Conservation (phyloP, 352 stramenopile species). For the Globisporangium uncinulatum region DNA sequence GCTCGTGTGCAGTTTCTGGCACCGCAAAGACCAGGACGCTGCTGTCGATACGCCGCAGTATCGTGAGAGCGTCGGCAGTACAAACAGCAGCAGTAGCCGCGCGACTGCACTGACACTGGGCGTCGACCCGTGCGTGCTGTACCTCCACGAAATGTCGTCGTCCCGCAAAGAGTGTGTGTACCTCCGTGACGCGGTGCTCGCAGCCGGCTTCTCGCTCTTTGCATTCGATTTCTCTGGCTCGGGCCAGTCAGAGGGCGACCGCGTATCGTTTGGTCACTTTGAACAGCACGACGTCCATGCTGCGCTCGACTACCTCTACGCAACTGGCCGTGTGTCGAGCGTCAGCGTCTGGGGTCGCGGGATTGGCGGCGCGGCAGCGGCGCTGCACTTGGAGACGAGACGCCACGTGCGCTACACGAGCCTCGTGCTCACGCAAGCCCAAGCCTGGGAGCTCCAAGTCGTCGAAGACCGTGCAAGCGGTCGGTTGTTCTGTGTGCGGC, state of each 20-base stretch:
- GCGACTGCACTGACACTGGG: too few relatives aligned
- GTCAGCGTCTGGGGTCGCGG: constrained; percentile 66
- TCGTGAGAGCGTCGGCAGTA: constrained; percentile 18
- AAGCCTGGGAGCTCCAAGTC: constrained; percentile 36
- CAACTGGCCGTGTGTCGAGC: constrained; percentile 38
- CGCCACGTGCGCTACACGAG: constrained; percentile 42
- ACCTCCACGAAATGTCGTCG: constrained; percentile 75
- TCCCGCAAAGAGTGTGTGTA: constrained; percentile 76
- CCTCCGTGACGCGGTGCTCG: constrained; percentile 42
- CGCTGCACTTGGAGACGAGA: constrained; percentile 43
- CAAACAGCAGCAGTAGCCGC: constrained; percentile 13
- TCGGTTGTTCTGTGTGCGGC: constrained; percentile 44
- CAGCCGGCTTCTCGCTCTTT: constrained; percentile 62
- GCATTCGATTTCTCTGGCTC: constrained; percentile 69
- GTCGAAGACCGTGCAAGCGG: constrained; percentile 33
- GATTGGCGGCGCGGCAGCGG: constrained; percentile 45
- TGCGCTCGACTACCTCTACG: constrained; percentile 63
- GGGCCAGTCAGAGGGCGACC: constrained; percentile 55
- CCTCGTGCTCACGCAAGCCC: constrained; percentile 27
- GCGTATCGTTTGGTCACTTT: constrained; percentile 64
- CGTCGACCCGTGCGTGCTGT: constrained; percentile 55
- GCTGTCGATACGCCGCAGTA: constrained; percentile 1
- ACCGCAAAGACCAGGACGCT: constrained; percentile 7
- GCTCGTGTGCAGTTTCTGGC: constrained; percentile 76
- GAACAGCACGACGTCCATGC: constrained; percentile 58